Base-by-base conservation (phyloP, 2,329 filamentous ascomycete species). In the Calonectria henricotiae region DNA sequence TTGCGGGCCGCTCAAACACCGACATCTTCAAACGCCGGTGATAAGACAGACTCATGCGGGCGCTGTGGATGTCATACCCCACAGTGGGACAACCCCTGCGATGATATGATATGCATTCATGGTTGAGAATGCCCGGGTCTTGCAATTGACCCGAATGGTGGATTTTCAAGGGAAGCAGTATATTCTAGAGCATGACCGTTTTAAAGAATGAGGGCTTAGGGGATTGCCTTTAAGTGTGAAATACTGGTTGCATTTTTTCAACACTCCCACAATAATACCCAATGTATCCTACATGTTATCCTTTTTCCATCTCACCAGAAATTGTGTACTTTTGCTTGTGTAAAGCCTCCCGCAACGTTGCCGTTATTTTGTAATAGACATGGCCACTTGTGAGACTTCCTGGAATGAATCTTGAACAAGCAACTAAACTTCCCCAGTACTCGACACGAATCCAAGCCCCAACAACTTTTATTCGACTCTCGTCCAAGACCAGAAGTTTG, bases 401-500 rank as follows among this genome's bases (percentile, higher is more conserved):
- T 2, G 5, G 43, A 7, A n/a, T 8, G 20, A 44, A 41, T 20
- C 17, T 17, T 23, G 8, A 12, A 6, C 41, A 9, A n/a, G 8
- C 1, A 27, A 23, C 55, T 61, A 20, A 61, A 23, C 2, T 8
- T 12, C 17, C 20, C 4, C 6, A 61, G 55, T 41, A 61, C 55
- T 61, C 6, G 25, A 61, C 25, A 32, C 39, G 2, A n/a, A 41
- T 8, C 55, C 39, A 5, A 41, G 39, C 15, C 55, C 39, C 15
- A 17, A 44, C 39, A 61, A 61, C 25, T 32, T 30, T 2, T 61
- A 61, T 23, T 61, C 55, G 6, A 61, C 8, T 5, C 39, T 41
- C 7, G 9, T 63, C 15, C 7, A 46, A 47, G 61, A 47, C 3
- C 61, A 63, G 15, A 63, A 63, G 35, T 49, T 51, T 49, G 61